Evolutionary conservation across 768 basidiomycete species (phyloP).

Genomic region (Vishniacozyma victoriae): DNA sequence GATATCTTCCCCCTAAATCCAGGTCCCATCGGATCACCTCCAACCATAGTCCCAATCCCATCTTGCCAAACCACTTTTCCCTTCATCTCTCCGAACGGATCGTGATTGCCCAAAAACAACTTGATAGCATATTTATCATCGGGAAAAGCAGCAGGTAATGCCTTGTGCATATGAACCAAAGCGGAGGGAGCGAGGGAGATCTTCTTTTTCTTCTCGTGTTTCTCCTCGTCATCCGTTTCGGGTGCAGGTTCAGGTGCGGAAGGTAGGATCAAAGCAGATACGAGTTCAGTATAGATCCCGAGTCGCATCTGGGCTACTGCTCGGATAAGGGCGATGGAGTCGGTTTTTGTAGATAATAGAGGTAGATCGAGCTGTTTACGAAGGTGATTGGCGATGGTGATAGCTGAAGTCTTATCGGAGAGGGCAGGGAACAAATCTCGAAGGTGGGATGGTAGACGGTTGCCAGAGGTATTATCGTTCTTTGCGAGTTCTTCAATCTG

Average conservation of each 20-base stretch:
- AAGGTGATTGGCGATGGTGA: slow-evolving; percentile 22
- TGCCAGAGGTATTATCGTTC: slow-evolving; percentile 15
- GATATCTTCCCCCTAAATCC: slow-evolving; percentile 15
- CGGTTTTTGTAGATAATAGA: slow-evolving; percentile 1
- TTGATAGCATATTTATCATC: slow-evolving; percentile 22
- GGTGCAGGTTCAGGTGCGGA: slow-evolving; percentile 9
- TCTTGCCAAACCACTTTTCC: slow-evolving; percentile 41
- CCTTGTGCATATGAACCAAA: slow-evolving; percentile 14
- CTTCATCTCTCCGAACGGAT: slow-evolving; percentile 22
- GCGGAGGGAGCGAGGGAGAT: slow-evolving; percentile 23
- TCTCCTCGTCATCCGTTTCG: slow-evolving; percentile 1
- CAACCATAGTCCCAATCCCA: slow-evolving; percentile 33
- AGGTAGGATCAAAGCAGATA: slow-evolving; percentile 21
- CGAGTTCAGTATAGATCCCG: slow-evolving; percentile 18
- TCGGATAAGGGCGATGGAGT: slow-evolving; percentile 15
- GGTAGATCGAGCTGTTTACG: slow-evolving; percentile 20
- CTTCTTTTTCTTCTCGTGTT: not conserved
- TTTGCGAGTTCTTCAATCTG: slow-evolving; percentile 13
- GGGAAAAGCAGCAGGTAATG: slow-evolving; percentile 20
- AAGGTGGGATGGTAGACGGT: slow-evolving; percentile 15
- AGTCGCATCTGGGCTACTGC: slow-evolving; percentile 25
- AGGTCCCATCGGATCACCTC: slow-evolving; percentile 7
- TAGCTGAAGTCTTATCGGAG: slow-evolving; percentile 8
- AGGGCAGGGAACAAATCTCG: slow-evolving; percentile 23
- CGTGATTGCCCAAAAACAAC: slow-evolving; percentile 12